A percentile compares a stretch with the other conserved stretches of the same genome.
Evolutionary conservation across 1,284 basidiomycete species (phyloP).

Genomic region (Ganoderma sinense): DNA sequence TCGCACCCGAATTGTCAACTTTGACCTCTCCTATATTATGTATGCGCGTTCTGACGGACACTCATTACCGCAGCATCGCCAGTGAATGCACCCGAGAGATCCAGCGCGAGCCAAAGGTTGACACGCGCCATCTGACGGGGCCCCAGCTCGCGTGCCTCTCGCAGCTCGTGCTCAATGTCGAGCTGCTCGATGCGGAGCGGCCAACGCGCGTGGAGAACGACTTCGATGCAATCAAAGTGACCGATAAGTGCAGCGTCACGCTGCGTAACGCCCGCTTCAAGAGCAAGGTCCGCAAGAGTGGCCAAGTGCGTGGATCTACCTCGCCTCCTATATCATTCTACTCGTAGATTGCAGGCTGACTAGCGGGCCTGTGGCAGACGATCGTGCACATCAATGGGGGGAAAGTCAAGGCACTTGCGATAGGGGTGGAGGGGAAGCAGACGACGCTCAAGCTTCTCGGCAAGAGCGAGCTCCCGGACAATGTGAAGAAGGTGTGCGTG

Average conservation of each 20-base stretch:
- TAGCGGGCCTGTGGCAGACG: constrained; percentile 4
- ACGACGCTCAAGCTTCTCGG: not conserved
- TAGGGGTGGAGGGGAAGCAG: not conserved
- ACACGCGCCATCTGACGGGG: not conserved
- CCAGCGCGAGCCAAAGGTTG: not conserved
- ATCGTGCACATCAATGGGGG: constrained; percentile 17
- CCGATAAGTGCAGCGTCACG: constrained; percentile 18
- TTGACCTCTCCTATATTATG: too few species aligned
- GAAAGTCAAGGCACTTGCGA: not conserved
- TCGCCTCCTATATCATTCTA: too few species aligned
- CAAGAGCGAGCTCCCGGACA: not conserved
- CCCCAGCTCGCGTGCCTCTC: constrained; percentile 29
- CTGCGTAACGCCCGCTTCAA: constrained; percentile 34
- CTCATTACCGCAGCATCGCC: not conserved
- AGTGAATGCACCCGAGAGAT: not conserved
- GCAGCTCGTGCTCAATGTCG: constrained; percentile 30
- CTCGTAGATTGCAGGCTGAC: too few species aligned
- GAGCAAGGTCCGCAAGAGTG: constrained; percentile 27
- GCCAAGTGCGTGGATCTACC: constrained; percentile 30
- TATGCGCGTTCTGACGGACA: not conserved
- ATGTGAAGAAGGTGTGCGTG: constrained; percentile 7
- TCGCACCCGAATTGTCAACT: too few species aligned
- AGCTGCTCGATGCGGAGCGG: constrained; percentile 33
- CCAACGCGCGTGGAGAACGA: constrained; percentile 39
- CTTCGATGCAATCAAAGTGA: constrained; percentile 17